phyloP scores from a whole-genome alignment of 2,329 filamentous ascomycete species.

The Fusarium odoratissimum region DNA sequence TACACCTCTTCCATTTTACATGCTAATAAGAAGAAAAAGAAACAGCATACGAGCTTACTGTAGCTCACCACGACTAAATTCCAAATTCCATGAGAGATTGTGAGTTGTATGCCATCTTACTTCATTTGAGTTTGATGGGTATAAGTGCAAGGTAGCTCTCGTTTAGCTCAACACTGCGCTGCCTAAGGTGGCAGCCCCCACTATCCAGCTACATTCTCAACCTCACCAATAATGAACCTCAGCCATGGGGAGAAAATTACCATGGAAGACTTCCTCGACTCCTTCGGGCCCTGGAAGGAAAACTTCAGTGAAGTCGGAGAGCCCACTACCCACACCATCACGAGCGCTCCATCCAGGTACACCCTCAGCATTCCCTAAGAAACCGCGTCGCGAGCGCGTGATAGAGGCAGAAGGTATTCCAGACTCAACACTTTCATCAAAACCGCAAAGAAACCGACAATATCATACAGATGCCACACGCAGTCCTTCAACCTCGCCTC shows the following conservation, averaged over 20 bases:
- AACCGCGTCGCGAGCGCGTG: constrained; percentile 38
- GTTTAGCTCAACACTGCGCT: constrained; percentile 3
- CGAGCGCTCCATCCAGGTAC: constrained; percentile 11
- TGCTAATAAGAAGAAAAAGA: neutral
- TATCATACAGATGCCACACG: constrained; percentile 40
- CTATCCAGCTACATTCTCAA: neutral
- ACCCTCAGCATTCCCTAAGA: constrained; percentile 21
- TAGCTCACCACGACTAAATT: neutral
- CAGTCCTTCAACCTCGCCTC: constrained; percentile 64
- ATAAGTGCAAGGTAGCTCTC: neutral
- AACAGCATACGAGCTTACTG: neutral
- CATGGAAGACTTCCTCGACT: constrained; percentile 57
- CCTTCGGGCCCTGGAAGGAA: constrained; percentile 13
- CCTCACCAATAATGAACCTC: constrained; percentile 14
- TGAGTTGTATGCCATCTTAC: neutral
- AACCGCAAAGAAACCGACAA: neutral
- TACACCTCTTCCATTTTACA: neutral
- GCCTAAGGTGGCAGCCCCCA: constrained; percentile 19
- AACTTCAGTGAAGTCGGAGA: constrained; percentile 19
- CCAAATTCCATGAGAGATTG: neutral
- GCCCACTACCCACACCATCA: neutral
- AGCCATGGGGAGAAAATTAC: constrained; percentile 63
- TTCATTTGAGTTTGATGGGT: neutral
- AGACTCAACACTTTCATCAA: neutral
- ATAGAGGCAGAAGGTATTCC: constrained; percentile 41